phyloP scores from a whole-genome alignment of 805 yeast species.

The Hanseniaspora mollemarum region DNA sequence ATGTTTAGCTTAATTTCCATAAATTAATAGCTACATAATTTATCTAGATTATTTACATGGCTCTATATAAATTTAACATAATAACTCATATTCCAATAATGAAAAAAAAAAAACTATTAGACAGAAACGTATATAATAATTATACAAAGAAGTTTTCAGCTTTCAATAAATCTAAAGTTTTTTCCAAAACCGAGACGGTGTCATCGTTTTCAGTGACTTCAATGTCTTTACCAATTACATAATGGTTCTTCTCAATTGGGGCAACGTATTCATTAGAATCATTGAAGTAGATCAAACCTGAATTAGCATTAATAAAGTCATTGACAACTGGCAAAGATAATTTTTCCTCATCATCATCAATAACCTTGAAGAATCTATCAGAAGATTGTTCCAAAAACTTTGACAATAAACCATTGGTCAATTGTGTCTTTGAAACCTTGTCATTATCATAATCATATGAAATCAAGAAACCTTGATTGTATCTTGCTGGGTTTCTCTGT shows the following conservation, averaged over 20 bases:
- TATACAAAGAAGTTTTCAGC: conserved; percentile 70
- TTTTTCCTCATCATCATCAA: conserved; percentile 49
- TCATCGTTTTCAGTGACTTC: conserved; percentile 43
- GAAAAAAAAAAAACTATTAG: background rate
- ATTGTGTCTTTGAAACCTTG: conserved; percentile 47
- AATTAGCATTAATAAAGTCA: conserved; percentile 57
- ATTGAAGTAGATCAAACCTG: conserved; percentile 70
- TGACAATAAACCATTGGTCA: conserved; percentile 76
- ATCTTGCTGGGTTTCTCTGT: conserved; percentile 87
- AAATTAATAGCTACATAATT: too few species aligned
- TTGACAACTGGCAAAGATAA: conserved; percentile 30
- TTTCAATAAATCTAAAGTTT: conserved; percentile 60
- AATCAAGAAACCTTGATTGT: conserved; percentile 75
- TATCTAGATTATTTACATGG: too few species aligned
- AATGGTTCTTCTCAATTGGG: conserved; percentile 29
- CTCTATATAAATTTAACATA: too few species aligned
- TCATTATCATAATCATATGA: conserved; percentile 41
- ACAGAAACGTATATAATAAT: conserved; percentile 20
- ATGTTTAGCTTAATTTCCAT: background rate
- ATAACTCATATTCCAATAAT: background rate
- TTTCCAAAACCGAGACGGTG: conserved; percentile 60
- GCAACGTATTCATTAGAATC: conserved; percentile 12
- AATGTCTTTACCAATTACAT: conserved; percentile 38
- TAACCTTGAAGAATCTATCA: conserved; percentile 54
- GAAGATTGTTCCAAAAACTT: conserved; percentile 83